A percentile compares a stretch with the other conserved stretches of the same genome.
These are phyloP conservation scores for Lizanozyma gosingica DNA, from an alignment of 1,139 yeast genomes.

Conservation along the genomic window DNA sequence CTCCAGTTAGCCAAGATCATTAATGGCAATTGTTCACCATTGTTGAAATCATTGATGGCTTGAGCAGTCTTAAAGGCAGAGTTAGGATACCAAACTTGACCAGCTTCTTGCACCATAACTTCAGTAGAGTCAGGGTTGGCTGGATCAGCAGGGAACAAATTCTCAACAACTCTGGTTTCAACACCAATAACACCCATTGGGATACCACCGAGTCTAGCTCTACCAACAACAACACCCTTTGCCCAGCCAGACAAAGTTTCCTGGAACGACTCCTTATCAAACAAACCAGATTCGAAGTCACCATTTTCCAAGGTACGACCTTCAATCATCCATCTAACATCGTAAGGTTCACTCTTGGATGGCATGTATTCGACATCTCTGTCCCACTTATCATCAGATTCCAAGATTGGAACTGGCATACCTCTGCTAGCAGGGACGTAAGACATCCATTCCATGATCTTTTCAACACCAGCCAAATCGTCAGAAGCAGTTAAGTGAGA, in stretches of 20 bases:
- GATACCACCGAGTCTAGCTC: constrained; percentile 97
- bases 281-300: constrained; percentile 73
- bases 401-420: constrained; percentile 85
- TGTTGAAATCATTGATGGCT: constrained; percentile 93
- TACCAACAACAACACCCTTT: constrained; percentile 94
- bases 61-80: constrained; percentile 98
- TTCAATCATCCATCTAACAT: constrained; percentile 90
- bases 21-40: constrained; percentile 95
- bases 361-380: constrained; percentile 84
- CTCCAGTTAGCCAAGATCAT: constrained; percentile 99
- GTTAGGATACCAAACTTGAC: constrained; percentile 99
- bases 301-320: constrained; percentile 69
- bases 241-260: constrained; percentile 99
- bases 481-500: constrained; percentile 93
- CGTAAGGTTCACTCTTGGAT: constrained; percentile 63
- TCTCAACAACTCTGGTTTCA: constrained; percentile 84
- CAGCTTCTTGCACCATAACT: constrained; percentile 84
- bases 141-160: constrained; percentile 92
- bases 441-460: constrained; percentile 94
- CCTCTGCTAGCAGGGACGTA: constrained; percentile 88
- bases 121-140: constrained; percentile 95
- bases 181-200: constrained; percentile 98
- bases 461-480: constrained; percentile 92
- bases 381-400: constrained; percentile 82
- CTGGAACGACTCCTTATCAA: constrained; percentile 87